Evolutionary conservation across 169 alveolate genomes (phyloP), one percentile per base, ranked within the genome.

Genomic region (Cyclospora cayetanensis): DNA sequence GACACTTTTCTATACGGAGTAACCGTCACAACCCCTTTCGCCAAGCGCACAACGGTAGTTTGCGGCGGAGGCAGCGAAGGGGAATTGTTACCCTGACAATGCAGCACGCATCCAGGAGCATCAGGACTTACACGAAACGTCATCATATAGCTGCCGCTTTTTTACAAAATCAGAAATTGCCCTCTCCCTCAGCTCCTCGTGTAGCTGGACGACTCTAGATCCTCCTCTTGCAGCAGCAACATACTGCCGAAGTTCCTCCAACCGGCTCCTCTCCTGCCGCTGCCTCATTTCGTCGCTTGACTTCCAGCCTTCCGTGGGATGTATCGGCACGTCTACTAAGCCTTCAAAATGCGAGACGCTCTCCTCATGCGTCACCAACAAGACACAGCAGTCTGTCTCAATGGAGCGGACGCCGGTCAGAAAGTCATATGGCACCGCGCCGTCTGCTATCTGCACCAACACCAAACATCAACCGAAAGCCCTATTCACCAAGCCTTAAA

Each of bases 191-290:
- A 60, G 7, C 18, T n/a, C 72, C 1, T 7, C 4, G 5, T 60
- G 34, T 9, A 60, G 72, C 12, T n/a, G 72, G 11, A 60, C 34
- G 11, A 15, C 72, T 20, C 31, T 31, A 9, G 35, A 15, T 9
- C n/a, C 31, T 60, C 31, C 72, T 60, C 72, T 60, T n/a, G 72
- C 72, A 20, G 72, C 72, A 60, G 72, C n/a, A n/a, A 60, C 31
- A 60, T 20, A n/a, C 31, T 60, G 72, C 72, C 27, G 72, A n/a
- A 1, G 72, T n/a, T 1, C 34, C 72, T 1, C 60, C 7, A 46
- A 15, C n/a, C n/a, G n/a, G n/a, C n/a, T n/a, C n/a, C n/a, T n/a
- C n/a, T n/a, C n/a, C n/a, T n/a, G n/a, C 70, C 70, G 15, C 27
- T 55, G 70, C 70, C 70, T 9, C 70, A 15, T 22, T 9, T 15